A percentile compares a stretch with the other conserved stretches of the same genome.
Evolutionary conservation across 208 protist species (phyloP).

Genomic region (Leishmania major): DNA sequence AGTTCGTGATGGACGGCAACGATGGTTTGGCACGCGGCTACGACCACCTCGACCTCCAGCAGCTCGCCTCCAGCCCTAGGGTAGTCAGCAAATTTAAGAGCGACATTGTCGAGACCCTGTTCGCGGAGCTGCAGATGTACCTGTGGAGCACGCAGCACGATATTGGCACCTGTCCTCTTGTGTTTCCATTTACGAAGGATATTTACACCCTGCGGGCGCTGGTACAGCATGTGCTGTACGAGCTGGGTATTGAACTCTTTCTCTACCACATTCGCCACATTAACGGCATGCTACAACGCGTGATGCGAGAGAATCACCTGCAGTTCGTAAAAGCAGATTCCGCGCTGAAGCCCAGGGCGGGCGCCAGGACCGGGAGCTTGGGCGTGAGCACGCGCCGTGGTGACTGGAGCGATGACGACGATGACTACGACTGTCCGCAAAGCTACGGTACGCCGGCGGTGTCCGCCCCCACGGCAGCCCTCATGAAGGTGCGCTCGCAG

Average conservation of each 20-base stretch:
- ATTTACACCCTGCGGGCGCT: conserved; percentile 71
- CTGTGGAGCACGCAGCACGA: conserved; percentile 76
- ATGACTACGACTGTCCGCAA: neutral
- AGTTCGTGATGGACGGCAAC: conserved; percentile 91
- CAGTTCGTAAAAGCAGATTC: conserved; percentile 70
- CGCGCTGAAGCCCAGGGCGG: conserved; percentile 6
- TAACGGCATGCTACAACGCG: conserved; percentile 60
- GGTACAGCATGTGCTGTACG: conserved; percentile 82
- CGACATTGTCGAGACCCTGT: conserved; percentile 89
- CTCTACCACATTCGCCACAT: conserved; percentile 80
- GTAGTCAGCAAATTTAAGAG: conserved; percentile 93
- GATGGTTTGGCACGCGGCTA: conserved; percentile 84
- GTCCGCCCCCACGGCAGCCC: conserved; percentile 9
- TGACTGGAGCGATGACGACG: neutral
- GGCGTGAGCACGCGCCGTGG: no score
- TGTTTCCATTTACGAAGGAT: conserved; percentile 67
- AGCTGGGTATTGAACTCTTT: conserved; percentile 82
- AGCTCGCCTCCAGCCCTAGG: conserved; percentile 62
- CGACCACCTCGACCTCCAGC: conserved; percentile 83
- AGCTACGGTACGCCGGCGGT: neutral
- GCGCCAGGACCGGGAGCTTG: no score
- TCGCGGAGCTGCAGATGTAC: conserved; percentile 87
- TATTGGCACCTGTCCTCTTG: conserved; percentile 39
- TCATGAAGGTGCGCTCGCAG: conserved; percentile 15
- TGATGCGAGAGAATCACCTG: conserved; percentile 75